phyloP scores from a whole-genome alignment of 805 yeast genomes.

The Priceomyces fermenticarens region DNA sequence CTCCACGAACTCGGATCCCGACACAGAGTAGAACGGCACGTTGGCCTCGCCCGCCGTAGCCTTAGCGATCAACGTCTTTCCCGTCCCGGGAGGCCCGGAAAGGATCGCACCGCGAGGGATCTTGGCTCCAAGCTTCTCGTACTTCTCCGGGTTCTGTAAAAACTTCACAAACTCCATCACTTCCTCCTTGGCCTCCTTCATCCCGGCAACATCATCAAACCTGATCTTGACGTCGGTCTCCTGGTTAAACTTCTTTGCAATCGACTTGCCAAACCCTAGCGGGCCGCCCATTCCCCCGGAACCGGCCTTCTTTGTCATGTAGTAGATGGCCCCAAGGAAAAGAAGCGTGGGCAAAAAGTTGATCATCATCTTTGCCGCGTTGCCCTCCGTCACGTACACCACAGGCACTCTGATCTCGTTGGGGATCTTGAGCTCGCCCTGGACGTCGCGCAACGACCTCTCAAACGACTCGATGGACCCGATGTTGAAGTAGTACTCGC shows the following conservation, averaged over 20 bases:
- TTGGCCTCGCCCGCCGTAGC: slow-evolving; percentile 99
- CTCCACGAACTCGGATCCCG: slow-evolving; percentile 97
- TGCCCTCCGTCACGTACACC: slow-evolving; percentile 69
- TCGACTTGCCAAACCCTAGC: slow-evolving; percentile 81
- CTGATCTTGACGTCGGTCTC: slow-evolving; percentile 87
- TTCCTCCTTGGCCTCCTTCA: slow-evolving; percentile 94
- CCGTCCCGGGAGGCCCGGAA: slow-evolving; percentile 99
- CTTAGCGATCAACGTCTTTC: slow-evolving; percentile 93
- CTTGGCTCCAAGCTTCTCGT: slow-evolving; percentile 91
- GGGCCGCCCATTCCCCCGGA: slow-evolving; percentile 81
- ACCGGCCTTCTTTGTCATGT: slow-evolving; percentile 68
- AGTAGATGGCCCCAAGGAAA: slow-evolving; percentile 85
- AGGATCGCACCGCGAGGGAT: slow-evolving; percentile 97
- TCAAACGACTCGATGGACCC: slow-evolving; percentile 92
- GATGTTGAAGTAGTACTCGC: slow-evolving; percentile 58
- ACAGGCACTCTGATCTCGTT: slow-evolving; percentile 75
- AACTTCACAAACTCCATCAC: slow-evolving; percentile 97
- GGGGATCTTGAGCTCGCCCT: slow-evolving; percentile 62
- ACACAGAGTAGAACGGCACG: slow-evolving; percentile 92
- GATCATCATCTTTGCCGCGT: slow-evolving; percentile 56
- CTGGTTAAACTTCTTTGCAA: slow-evolving; percentile 86
- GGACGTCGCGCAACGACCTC: slow-evolving; percentile 70
- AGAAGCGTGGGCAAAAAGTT: slow-evolving; percentile 87
- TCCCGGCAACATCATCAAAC: slow-evolving; percentile 95
- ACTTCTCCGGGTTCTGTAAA: slow-evolving; percentile 83